Percentiles rank a stretch among this genome's conserved stretches.
phyloP scores from a whole-genome alignment of 208 protist genomes.

The Trypanosoma congolense region DNA sequence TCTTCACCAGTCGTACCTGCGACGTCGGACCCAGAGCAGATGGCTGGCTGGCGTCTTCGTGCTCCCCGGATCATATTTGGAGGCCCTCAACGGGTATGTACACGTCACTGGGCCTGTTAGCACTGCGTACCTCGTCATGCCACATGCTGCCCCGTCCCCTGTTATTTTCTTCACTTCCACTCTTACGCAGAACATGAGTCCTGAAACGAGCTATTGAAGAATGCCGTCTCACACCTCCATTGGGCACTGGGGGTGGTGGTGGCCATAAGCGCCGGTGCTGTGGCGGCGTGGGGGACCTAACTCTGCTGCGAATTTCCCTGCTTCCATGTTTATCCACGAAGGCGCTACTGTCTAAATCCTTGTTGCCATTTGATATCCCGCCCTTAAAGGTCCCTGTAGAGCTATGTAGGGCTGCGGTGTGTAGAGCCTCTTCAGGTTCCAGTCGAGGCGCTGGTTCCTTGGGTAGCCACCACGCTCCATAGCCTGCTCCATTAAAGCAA shows the following conservation, averaged over 20 bases:
- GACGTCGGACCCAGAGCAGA: no score
- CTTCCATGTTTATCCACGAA: not conserved
- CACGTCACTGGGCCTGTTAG: no score
- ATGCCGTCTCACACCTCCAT: constrained; percentile 1
- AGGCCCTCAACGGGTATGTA: no score
- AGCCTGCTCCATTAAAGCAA: constrained; percentile 72
- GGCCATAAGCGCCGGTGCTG: not conserved
- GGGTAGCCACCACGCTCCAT: constrained; percentile 80
- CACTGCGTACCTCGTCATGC: no score
- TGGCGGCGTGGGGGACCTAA: no score
- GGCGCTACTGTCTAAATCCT: not conserved
- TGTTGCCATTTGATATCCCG: not conserved
- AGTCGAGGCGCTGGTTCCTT: constrained; percentile 72
- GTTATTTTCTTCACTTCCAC: no score
- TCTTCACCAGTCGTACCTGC: no score
- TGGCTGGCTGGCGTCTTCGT: no score
- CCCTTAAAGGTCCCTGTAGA: not conserved
- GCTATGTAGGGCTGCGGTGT: not conserved
- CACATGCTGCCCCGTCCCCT: no score
- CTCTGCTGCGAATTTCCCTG: no score
- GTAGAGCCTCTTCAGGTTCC: constrained; percentile 43
- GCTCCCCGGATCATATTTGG: no score
- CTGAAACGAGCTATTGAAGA: constrained; percentile 1
- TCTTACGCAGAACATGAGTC: not conserved
- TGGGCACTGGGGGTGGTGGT: constrained; percentile 2